A percentile compares a stretch with the other conserved stretches of the same genome.
Evolutionary conservation across 2,329 filamentous ascomycete species (phyloP).

Genomic region (Alternaria brassicicola): DNA sequence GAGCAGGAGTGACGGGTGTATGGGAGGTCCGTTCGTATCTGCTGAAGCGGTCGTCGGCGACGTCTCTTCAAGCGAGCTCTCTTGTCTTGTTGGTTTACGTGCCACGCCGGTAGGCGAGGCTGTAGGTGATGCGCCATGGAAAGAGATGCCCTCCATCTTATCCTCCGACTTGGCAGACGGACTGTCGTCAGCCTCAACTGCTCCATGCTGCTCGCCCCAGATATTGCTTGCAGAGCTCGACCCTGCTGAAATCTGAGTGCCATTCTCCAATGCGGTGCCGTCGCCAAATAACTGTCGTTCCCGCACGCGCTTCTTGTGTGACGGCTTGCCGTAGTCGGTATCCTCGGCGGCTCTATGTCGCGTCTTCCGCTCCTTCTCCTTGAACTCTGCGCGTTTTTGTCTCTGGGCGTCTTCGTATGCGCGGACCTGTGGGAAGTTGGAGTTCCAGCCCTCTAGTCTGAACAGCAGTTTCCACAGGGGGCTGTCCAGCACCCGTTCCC

Average conservation of each 20-base stretch:
- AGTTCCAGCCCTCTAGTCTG: conserved; percentile 82
- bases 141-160: conserved; percentile 48
- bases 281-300: conserved; percentile 53
- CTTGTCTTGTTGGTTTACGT: conserved; percentile 28
- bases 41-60: conserved; percentile 12
- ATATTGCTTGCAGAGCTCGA: conserved; percentile 23
- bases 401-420: conserved; percentile 66
- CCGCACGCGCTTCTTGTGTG: conserved; percentile 60
- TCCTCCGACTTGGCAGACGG: conserved; percentile 38
- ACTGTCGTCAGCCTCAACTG: conserved; percentile 55
- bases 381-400: conserved; percentile 45
- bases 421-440: conserved; percentile 67
- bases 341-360: conserved; percentile 55
- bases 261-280: conserved; percentile 29
- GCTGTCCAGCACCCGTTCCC: conserved; percentile 78
- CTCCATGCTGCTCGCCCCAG: conserved; percentile 57
- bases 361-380: conserved; percentile 53
- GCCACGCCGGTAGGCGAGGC: conserved; percentile 22
- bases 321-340: conserved; percentile 56
- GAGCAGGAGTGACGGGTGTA: conserved; percentile 43
- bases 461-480: conserved; percentile 88
- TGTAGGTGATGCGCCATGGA: conserved; percentile 27
- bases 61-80: conserved; percentile 9
- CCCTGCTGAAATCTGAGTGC: conserved; percentile 29
- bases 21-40: conserved; percentile 20